A percentile compares a stretch with the other conserved stretches of the same genome.
Conservation (phyloP, 1,284 basidiomycete species). For the Cystobasidium pallidum region DNA sequence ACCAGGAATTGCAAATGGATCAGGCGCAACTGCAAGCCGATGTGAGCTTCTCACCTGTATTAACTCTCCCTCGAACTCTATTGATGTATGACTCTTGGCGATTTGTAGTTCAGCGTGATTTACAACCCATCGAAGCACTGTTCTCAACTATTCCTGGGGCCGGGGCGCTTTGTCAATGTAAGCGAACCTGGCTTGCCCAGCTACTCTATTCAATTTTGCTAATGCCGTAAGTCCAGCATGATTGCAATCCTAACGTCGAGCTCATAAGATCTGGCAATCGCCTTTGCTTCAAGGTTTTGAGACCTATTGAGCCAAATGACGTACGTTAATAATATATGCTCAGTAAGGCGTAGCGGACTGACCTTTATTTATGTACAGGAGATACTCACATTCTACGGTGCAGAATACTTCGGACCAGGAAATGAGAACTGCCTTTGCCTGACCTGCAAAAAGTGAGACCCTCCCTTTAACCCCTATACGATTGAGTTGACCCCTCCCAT, state of each 20-base stretch:
- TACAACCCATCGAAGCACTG: constrained; percentile 86
- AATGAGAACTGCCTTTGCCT: constrained; percentile 87
- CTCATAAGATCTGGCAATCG: constrained; percentile 74
- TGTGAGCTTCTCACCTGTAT: constrained; percentile 58
- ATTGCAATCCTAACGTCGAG: constrained; percentile 86
- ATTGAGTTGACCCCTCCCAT: not conserved
- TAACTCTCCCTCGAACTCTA: too few relatives aligned
- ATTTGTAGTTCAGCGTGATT: constrained; percentile 91
- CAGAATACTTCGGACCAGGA: constrained; percentile 72
- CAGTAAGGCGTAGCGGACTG: not conserved
- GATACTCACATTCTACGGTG: constrained; percentile 57
- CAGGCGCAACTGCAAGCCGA: constrained; percentile 65
- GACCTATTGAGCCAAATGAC: constrained; percentile 76
- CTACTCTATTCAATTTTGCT: not conserved
- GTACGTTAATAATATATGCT: constrained; percentile 66
- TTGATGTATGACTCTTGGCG: too few relatives aligned
- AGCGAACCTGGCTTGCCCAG: constrained; percentile 57
- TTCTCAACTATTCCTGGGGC: constrained; percentile 87
- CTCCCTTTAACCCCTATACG: not conserved
- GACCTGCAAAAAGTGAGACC: constrained; percentile 74
- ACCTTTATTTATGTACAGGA: constrained; percentile 34
- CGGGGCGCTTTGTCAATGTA: constrained; percentile 91
- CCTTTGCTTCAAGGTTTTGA: constrained; percentile 85
- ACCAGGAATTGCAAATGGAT: constrained; percentile 66
- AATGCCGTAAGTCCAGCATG: constrained; percentile 65